These are phyloP conservation scores for Medicago truncatula DNA, from an alignment of 306 rosid species.

Conservation along the genomic window MtrunA17r5.0-ANR NC_053049.1:44996501-44997000, in stretches of 20 bases:
- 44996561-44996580: constrained; percentile 83
- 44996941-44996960: not conserved
- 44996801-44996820: not conserved
- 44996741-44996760: constrained; percentile 70
- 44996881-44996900: not conserved
- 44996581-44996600: constrained; percentile 68
- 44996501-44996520: constrained; percentile 91
- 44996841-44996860: too few species aligned
- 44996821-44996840: too few species aligned
- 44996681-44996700: constrained; percentile 76
- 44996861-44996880: too few species aligned
- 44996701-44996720: constrained; percentile 81
- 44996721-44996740: constrained; percentile 85
- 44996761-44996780: constrained; percentile 23
- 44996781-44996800: not conserved
- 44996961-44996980: not conserved
- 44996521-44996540: constrained; percentile 78
- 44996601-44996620: constrained; percentile 61
- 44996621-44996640: constrained; percentile 71
- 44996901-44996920: not conserved
- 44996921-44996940: not conserved
- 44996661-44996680: constrained; percentile 69
- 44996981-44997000: not conserved
- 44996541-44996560: constrained; percentile 78
- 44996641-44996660: constrained; percentile 72